A percentile compares a stretch with the other conserved stretches of the same genome.
phyloP scores from a whole-genome alignment of 331 rosid species.

The Spiraea crenata region DNA sequence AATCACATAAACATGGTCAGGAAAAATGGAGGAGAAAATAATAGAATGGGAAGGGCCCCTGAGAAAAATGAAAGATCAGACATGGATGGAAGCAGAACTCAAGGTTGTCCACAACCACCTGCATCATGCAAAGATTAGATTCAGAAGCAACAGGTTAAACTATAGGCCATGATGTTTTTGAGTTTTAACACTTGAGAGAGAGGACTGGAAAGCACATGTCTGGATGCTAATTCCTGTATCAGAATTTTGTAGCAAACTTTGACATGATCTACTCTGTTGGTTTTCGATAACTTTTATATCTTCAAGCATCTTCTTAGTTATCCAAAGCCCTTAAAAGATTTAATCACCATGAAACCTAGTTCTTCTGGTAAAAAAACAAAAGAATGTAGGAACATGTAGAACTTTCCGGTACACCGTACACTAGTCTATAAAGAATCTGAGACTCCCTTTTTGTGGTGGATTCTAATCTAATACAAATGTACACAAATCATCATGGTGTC shows the following conservation, averaged over 20 bases:
- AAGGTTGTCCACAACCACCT: neutral
- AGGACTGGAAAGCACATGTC: neutral
- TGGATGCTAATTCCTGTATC: neutral
- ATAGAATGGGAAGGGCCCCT: neutral
- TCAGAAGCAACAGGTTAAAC: constrained; percentile 1
- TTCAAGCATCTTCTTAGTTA: neutral
- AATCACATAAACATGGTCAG: neutral
- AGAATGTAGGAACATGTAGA: too few species aligned
- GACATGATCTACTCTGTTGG: neutral
- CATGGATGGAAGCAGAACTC: neutral
- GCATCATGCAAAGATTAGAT: neutral
- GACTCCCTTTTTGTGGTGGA: too few species aligned
- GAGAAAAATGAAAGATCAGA: constrained; percentile 7
- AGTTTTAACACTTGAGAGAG: neutral
- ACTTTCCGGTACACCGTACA: too few species aligned
- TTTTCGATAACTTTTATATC: neutral
- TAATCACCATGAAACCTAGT: too few species aligned
- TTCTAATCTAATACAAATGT: too few species aligned
- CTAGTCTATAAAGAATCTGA: too few species aligned
- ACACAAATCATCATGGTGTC: too few species aligned
- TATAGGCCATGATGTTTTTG: neutral
- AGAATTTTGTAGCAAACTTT: neutral
- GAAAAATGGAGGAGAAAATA: neutral
- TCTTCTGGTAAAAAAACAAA: too few species aligned
- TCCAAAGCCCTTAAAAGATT: neutral